Base-by-base conservation (phyloP, 176 grass and related monocot genomes). In the Zizania latifolia region DNA sequence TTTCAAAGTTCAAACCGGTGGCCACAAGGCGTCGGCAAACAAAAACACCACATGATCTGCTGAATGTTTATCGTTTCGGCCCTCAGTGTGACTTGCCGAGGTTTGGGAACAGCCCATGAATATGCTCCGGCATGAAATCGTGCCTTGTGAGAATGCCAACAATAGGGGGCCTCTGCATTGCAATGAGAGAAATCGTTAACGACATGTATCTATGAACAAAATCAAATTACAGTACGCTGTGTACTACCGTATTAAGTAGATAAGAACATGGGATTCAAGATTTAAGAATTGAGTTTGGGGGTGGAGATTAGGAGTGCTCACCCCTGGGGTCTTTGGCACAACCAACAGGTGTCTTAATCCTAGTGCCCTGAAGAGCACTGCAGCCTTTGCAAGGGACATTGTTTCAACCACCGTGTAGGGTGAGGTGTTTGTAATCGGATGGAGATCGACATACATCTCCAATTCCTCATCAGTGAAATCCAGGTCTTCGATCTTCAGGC, bases 391-490 rank as follows among this genome's bases (percentile, higher is more conserved):
- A 58, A 99, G 87, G 5, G 91, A 94, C 92, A 99, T 92, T 16
- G 87, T 92, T 70, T 99, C 96, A 38, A 92, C 87, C 24, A 99
- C 96, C 2, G 87, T 99, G 65, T 95, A 99, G 1, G 92, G 92
- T 10, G 96, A 95, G 11, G 82, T 94, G 19, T 99, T 95, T n/a
- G 90, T 84, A 17, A 99, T 75, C 0, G 92, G 82, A 73, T 99
- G 92, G 13, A 99, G 80, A 81, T 99, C 92, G 0, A n/a, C n/a
- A n/a, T n/a, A 99, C 85, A 94, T 99, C 0, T 99, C 96, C 92
- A 92, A 66, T 61, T 94, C 92, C 71, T 99, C 96, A 22, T 94
- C 87, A 0, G 65, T 71, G 64, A 99, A 80, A 33, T 90, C 72
- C 45, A 99, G 82, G 55, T 95, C 92, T 73, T 90, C 84, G 6